These are phyloP conservation scores for Metarhizium robertsii DNA, from an alignment of 2,329 filamentous ascomycete genomes.

Conservation along the genomic window DNA sequence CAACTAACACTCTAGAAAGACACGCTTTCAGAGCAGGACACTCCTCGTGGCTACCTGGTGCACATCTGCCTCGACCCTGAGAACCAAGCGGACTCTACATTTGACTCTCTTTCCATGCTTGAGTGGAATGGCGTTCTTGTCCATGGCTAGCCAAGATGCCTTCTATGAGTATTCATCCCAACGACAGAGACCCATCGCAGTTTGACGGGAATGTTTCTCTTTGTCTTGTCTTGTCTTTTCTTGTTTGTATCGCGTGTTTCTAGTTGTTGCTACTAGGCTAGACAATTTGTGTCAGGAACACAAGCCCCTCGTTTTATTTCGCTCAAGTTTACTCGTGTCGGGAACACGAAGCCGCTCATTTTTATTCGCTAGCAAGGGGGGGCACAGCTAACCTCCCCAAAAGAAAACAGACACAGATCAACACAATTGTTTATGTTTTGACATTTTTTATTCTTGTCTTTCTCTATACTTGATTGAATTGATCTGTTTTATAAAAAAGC, in stretches of 20 bases:
- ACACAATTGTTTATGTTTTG: neutral
- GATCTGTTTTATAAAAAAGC: neutral
- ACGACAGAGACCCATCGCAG: no score
- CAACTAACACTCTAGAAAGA: slow-evolving; percentile 9
- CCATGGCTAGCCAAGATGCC: slow-evolving; percentile 6
- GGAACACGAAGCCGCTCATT: neutral
- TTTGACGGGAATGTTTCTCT: neutral
- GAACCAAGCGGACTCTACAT: slow-evolving; percentile 18
- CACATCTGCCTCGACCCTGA: slow-evolving; percentile 22
- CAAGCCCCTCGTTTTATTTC: neutral
- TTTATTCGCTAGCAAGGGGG: neutral
- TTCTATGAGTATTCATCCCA: no score
- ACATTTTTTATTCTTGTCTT: neutral
- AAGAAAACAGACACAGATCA: neutral
- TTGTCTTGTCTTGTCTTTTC: neutral
- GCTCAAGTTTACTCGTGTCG: neutral
- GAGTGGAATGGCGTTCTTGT: slow-evolving; percentile 18
- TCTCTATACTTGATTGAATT: neutral
- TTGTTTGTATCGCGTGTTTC: neutral
- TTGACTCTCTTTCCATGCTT: slow-evolving; percentile 13
- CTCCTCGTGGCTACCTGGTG: slow-evolving; percentile 24
- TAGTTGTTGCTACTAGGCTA: neutral
- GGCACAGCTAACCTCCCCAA: neutral
- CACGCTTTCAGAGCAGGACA: slow-evolving; percentile 13
- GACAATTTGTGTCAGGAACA: neutral